phyloP scores from a whole-genome alignment of 2,329 filamentous ascomycete species.

The Pseudophaeomoniella oleicola region DNA sequence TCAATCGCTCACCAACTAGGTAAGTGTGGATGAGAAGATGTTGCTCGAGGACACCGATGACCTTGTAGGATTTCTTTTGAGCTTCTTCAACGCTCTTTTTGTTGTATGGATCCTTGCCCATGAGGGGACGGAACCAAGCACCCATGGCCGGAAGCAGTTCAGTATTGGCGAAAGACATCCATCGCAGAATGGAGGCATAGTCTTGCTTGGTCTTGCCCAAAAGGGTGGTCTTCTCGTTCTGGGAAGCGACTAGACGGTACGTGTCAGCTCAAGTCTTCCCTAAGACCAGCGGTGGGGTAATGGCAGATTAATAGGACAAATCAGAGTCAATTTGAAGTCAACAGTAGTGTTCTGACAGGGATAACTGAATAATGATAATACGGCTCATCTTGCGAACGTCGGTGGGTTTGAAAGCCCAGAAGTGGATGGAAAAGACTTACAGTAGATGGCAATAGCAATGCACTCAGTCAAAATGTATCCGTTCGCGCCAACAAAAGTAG shows the following conservation, averaged over 20 bases:
- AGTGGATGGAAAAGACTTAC: slow-evolving; percentile 46
- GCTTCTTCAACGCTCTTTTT: slow-evolving; percentile 89
- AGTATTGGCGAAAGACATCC: slow-evolving; percentile 92
- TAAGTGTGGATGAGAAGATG: slow-evolving; percentile 89
- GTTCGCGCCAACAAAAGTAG: slow-evolving; percentile 83
- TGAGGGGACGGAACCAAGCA: slow-evolving; percentile 74
- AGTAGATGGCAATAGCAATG: slow-evolving; percentile 93
- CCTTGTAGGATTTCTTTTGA: slow-evolving; percentile 53
- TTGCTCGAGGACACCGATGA: slow-evolving; percentile 60
- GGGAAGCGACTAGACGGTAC: slow-evolving; percentile 68
- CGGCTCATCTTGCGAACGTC: slow-evolving; percentile 46
- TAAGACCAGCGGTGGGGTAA: too few relatives aligned
- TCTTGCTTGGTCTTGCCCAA: slow-evolving; percentile 99
- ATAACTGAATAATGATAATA: slow-evolving; percentile 74
- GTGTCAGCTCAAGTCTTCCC: slow-evolving; percentile 3
- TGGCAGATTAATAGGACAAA: slow-evolving; percentile 17
- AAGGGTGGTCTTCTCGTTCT: slow-evolving; percentile 99
- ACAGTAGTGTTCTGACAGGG: slow-evolving; percentile 95
- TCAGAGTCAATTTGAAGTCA: slow-evolving; percentile 79
- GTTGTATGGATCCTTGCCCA: slow-evolving; percentile 79
- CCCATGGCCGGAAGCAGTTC: slow-evolving; percentile 64
- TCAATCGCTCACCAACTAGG: slow-evolving; percentile 95
- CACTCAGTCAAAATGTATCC: slow-evolving; percentile 78
- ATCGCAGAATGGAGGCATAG: slow-evolving; percentile 94
- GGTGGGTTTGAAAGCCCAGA: slow-evolving; percentile 8